A percentile compares a stretch with the other conserved stretches of the same genome.
These are phyloP conservation scores for Pythium oligandrum DNA, from an alignment of 352 stramenopile species.

Conservation along the genomic window DNA sequence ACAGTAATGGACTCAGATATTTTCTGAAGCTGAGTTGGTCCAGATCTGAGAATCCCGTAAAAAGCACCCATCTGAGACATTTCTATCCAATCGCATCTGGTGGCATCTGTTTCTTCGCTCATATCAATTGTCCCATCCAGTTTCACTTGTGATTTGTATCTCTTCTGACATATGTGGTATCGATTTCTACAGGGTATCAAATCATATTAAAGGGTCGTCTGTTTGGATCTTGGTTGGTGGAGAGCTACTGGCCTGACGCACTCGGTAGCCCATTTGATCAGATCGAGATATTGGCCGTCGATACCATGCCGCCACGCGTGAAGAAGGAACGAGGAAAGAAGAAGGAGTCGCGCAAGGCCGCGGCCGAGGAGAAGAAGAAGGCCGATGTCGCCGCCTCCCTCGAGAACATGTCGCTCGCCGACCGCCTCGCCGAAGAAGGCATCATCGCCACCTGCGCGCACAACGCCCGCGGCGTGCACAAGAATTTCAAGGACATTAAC, in stretches of 20 bases:
- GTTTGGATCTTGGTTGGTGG: constrained; percentile 28
- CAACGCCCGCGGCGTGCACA: constrained; percentile 88
- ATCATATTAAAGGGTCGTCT: constrained; percentile 6
- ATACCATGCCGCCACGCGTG: constrained; percentile 46
- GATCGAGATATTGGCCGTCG: too few relatives aligned
- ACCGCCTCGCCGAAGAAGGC: constrained; percentile 89
- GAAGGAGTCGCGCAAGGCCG: constrained; percentile 74
- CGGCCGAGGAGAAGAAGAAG: constrained; percentile 74
- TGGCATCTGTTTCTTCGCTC: too few relatives aligned
- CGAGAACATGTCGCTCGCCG: constrained; percentile 70
- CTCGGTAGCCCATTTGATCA: too few relatives aligned
- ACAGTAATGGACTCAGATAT: too few relatives aligned
- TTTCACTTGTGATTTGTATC: too few relatives aligned
- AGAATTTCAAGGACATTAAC: constrained; percentile 98
- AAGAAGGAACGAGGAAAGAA: constrained; percentile 79
- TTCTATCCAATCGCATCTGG: constrained; percentile 12
- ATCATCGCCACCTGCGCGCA: constrained; percentile 97
- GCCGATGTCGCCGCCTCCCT: constrained; percentile 58
- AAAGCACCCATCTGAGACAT: constrained; percentile 15
- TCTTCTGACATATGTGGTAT: background rate
- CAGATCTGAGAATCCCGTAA: background rate
- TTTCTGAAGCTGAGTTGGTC: background rate
- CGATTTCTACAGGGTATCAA: background rate
- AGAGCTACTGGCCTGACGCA: constrained; percentile 2
- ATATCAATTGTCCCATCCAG: too few relatives aligned